Percentiles rank a stretch among this genome's conserved stretches.
These are phyloP conservation scores for Phytophthora pluvialis DNA, from an alignment of 352 stramenopile genomes.

Conservation along the genomic window DNA sequence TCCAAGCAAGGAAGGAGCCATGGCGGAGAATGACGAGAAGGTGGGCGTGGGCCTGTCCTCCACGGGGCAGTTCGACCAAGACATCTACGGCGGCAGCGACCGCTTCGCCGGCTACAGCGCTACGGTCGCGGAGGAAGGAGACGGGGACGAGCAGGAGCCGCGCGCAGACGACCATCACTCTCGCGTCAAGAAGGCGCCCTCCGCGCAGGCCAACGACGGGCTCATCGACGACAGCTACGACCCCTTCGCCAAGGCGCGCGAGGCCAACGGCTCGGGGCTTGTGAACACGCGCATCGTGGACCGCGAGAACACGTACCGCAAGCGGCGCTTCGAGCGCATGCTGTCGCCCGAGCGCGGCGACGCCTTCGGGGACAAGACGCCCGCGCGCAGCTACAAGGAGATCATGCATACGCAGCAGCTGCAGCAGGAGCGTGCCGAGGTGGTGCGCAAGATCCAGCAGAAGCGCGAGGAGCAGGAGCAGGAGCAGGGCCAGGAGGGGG, in stretches of 20 bases:
- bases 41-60: slow-evolving; percentile 66
- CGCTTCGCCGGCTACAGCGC: slow-evolving; percentile 67
- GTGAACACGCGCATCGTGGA: slow-evolving; percentile 96
- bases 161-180: slow-evolving; percentile 42
- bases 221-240: slow-evolving; percentile 89
- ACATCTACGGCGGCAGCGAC: slow-evolving; percentile 72
- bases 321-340: slow-evolving; percentile 90
- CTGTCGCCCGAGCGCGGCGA: slow-evolving; percentile 91
- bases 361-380: slow-evolving; percentile 88
- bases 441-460: slow-evolving; percentile 90
- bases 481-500: slow-evolving; percentile 33
- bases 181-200: slow-evolving; percentile 6
- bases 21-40: slow-evolving; percentile 49
- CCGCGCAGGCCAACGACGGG: slow-evolving; percentile 40
- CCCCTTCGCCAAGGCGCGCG: slow-evolving; percentile 86
- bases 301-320: slow-evolving; percentile 93
- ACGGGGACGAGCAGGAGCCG: slow-evolving; percentile 45
- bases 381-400: slow-evolving; percentile 81
- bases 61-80: slow-evolving; percentile 73
- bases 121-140: slow-evolving; percentile 66
- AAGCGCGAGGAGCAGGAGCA: slow-evolving; percentile 71
- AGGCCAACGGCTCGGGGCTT: slow-evolving; percentile 88
- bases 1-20: slow-evolving; percentile 15
- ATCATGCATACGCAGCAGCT: slow-evolving; percentile 93
- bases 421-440: slow-evolving; percentile 85